Conservation (phyloP, 495 filamentous ascomycete species). For the Daldinia caldariorum region DNA sequence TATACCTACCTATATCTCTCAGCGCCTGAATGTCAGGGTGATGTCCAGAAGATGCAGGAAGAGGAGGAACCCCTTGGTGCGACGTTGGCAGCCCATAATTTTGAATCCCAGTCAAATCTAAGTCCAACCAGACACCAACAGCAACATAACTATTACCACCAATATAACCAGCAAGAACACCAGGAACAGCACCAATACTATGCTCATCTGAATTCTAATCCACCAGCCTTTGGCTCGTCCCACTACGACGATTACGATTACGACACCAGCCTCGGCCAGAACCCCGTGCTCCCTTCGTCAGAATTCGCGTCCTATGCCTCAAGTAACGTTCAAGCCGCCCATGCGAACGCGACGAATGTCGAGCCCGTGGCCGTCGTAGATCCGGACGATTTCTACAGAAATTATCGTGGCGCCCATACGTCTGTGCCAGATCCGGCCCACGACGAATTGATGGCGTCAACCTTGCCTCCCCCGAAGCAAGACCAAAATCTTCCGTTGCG, state of each 20-base stretch:
- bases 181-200: constrained; percentile 31
- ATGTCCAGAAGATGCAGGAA: constrained; percentile 48
- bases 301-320: constrained; percentile 52
- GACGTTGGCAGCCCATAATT: constrained; percentile 48
- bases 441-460: constrained; percentile 50
- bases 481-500: constrained; percentile 38
- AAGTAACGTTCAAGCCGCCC: constrained; percentile 50
- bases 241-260: constrained; percentile 38
- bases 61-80: constrained; percentile 51
- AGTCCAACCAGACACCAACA: constrained; percentile 34
- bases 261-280: constrained; percentile 23
- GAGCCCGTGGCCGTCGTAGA: constrained; percentile 51
- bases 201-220: constrained; percentile 26
- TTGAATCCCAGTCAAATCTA: constrained; percentile 47
- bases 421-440: constrained; percentile 35
- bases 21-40: constrained; percentile 44
- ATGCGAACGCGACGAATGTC: constrained; percentile 51
- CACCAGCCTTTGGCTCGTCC: constrained; percentile 34
- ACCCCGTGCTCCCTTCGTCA: constrained; percentile 32
- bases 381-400: constrained; percentile 65
- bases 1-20: constrained; percentile 38
- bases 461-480: constrained; percentile 47
- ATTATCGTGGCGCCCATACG: constrained; percentile 53
- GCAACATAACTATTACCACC: constrained; percentile 33
- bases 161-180: constrained; percentile 17